Conservation (phyloP, 1,139 yeast species). For the Waltiozyma sp. region DNA sequence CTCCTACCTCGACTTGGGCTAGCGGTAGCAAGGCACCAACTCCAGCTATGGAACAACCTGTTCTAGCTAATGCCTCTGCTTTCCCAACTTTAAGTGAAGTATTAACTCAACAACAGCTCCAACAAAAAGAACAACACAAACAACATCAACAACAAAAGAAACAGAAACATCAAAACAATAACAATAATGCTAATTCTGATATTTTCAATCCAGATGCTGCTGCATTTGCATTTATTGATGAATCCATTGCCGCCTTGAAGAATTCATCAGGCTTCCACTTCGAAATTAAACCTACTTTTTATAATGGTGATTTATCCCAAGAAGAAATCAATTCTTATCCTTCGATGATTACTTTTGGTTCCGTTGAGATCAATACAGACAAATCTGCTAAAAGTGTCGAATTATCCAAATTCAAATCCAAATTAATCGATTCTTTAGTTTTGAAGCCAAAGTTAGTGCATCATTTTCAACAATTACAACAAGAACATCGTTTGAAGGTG, state of each 20-base stretch:
- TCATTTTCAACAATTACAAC: slow-evolving; percentile 13
- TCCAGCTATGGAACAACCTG: slow-evolving; percentile 16
- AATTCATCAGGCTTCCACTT: slow-evolving; percentile 21
- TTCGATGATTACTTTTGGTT: slow-evolving; percentile 31
- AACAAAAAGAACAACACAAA: slow-evolving; percentile 13
- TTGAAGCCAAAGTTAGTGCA: slow-evolving; percentile 14
- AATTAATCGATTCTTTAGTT: slow-evolving; percentile 19
- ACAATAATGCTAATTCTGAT: slow-evolving; percentile 18
- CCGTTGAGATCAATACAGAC: slow-evolving; percentile 15
- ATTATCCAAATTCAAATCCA: slow-evolving; percentile 18
- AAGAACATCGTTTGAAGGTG: background rate
- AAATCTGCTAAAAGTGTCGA: background rate
- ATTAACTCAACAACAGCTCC: slow-evolving; percentile 28
- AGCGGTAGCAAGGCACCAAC: slow-evolving; percentile 25
- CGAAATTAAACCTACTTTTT: slow-evolving; percentile 21
- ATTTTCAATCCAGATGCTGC: slow-evolving; percentile 22
- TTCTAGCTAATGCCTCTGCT: slow-evolving; percentile 42
- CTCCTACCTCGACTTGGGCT: slow-evolving; percentile 26
- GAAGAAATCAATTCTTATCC: slow-evolving; percentile 27
- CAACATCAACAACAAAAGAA: slow-evolving; percentile 23
- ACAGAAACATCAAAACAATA: slow-evolving; percentile 13
- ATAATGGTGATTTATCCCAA: slow-evolving; percentile 17
- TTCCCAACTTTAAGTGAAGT: slow-evolving; percentile 70
- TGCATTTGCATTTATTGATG: slow-evolving; percentile 26
- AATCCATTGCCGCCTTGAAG: slow-evolving; percentile 22